Percentiles rank a stretch among this genome's conserved stretches.
phyloP scores from a whole-genome alignment of 768 basidiomycete genomes.

The Tricholoma hemisulphureum region DNA sequence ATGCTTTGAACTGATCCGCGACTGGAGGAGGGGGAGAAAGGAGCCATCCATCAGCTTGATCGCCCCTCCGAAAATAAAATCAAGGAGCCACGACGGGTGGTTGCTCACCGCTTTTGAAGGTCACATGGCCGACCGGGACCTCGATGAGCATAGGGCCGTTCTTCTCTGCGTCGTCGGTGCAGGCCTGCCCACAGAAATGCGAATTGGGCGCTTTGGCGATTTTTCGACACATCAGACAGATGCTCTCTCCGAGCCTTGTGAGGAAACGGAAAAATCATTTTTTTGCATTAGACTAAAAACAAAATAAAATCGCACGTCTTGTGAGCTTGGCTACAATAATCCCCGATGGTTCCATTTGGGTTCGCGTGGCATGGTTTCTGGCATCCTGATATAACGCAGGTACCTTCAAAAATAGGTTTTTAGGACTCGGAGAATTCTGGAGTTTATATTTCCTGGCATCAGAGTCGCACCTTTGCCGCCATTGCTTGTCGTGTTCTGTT shows the following conservation, averaged over 20 bases:
- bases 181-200: slow-evolving; percentile 60
- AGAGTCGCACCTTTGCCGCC: slow-evolving; percentile 21
- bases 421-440: background rate
- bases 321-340: slow-evolving; percentile 52
- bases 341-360: slow-evolving; percentile 37
- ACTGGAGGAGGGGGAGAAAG: too few species aligned
- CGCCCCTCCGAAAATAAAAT: too few species aligned
- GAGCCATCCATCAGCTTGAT: too few species aligned
- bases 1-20: slow-evolving; percentile 63
- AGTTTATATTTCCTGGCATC: background rate
- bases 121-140: slow-evolving; percentile 56
- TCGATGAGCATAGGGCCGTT: slow-evolving; percentile 58
- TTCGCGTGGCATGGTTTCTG: slow-evolving; percentile 42
- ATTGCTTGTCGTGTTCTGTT: background rate
- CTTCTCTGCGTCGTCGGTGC: slow-evolving; percentile 52
- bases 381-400: slow-evolving; percentile 54
- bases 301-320: slow-evolving; percentile 37
- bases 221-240: slow-evolving; percentile 61
- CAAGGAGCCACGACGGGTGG: background rate
- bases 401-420: slow-evolving; percentile 25
- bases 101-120: slow-evolving; percentile 61
- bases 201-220: slow-evolving; percentile 53
- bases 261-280: background rate
- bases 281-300: background rate
- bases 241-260: slow-evolving; percentile 48